Evolutionary conservation across 2,329 filamentous ascomycete species (phyloP).

Genomic region (Erysiphe pisi): DNA sequence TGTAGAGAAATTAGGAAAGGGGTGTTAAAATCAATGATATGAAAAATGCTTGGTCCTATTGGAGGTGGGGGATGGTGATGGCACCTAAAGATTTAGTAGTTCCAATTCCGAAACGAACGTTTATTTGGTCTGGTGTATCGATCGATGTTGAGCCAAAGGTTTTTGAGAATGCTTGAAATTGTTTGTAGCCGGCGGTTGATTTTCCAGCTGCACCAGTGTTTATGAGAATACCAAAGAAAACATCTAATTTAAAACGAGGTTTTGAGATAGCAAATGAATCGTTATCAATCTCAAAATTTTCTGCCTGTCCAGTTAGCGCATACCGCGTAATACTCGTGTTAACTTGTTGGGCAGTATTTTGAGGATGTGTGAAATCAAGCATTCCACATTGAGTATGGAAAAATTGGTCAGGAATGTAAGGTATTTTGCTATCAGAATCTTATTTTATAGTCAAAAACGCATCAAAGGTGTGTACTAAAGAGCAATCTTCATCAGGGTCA

Average conservation of each 20-base stretch:
- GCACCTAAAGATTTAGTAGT: not conserved
- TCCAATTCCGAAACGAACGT: slow-evolving; percentile 12
- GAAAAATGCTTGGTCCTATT: slow-evolving; percentile 22
- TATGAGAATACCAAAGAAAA: slow-evolving; percentile 19
- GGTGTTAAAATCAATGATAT: slow-evolving; percentile 1
- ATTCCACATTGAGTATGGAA: not conserved
- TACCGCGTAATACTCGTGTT: not conserved
- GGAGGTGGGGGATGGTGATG: not conserved
- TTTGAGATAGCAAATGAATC: not conserved
- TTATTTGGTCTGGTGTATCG: not conserved
- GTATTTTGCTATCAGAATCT: not conserved
- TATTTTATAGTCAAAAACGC: not conserved
- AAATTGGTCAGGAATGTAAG: not conserved
- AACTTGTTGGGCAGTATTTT: not conserved
- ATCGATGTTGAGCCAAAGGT: not conserved
- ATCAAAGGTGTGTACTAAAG: not conserved
- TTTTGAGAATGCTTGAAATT: slow-evolving; percentile 2
- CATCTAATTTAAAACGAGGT: not conserved
- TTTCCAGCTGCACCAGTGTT: slow-evolving; percentile 21
- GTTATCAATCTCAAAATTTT: not conserved
- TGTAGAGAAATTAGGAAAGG: not conserved
- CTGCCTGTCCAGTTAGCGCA: not conserved
- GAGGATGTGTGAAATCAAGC: not conserved
- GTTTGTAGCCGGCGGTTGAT: not conserved
- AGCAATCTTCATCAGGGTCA: not conserved